A percentile compares a stretch with the other conserved stretches of the same genome.
These are phyloP conservation scores for Oropetium thomaeum DNA, from an alignment of 176 grass and related monocot species.

Conservation along the genomic window DNA sequence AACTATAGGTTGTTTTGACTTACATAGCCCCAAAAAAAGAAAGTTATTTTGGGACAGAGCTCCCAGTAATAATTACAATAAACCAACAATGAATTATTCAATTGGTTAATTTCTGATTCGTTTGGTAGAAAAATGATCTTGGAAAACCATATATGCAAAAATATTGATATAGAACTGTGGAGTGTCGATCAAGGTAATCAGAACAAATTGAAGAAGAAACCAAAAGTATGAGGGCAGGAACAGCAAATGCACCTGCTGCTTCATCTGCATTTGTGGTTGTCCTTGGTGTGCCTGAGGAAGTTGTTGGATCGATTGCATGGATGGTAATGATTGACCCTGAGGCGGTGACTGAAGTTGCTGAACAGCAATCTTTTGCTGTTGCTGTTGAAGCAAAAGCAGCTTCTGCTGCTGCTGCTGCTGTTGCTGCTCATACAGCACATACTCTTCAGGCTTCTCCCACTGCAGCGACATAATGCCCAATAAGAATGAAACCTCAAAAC, in stretches of 20 bases:
- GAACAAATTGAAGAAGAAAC: slow-evolving; percentile 22
- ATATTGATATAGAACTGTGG: slow-evolving; percentile 6
- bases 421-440: slow-evolving; percentile 80
- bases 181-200: not conserved
- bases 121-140: not conserved
- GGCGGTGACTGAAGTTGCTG: slow-evolving; percentile 78
- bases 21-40: too few species aligned
- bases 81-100: too few species aligned
- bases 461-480: slow-evolving; percentile 28
- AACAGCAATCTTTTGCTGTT: slow-evolving; percentile 77
- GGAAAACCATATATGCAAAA: not conserved
- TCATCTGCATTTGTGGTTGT: slow-evolving; percentile 72
- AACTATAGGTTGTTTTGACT: too few species aligned
- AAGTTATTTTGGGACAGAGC: too few species aligned
- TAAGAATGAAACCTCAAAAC: not conserved
- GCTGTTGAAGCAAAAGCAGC: slow-evolving; percentile 89
- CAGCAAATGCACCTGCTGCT: slow-evolving; percentile 57
- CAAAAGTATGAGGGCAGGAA: slow-evolving; percentile 38
- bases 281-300: slow-evolving; percentile 67
- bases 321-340: slow-evolving; percentile 56
- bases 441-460: slow-evolving; percentile 99
- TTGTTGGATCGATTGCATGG: slow-evolving; percentile 60
- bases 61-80: too few species aligned
- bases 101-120: slow-evolving; percentile 5
- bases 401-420: slow-evolving; percentile 75